Conservation (phyloP, 192 early-diverging fungal genomes). For the Coemansia sp. region DNA sequence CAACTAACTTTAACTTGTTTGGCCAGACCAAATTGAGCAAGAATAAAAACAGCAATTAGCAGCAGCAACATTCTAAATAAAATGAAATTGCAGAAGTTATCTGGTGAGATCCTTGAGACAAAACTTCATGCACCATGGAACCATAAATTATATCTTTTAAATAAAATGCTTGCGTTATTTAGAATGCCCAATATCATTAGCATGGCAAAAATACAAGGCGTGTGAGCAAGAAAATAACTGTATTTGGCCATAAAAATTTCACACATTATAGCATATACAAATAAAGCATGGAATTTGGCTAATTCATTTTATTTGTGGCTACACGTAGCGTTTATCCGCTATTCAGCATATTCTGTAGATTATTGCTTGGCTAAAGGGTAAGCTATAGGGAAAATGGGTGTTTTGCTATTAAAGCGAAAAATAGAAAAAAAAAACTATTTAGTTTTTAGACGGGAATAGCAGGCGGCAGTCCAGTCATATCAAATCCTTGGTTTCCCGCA, state of each 20-base stretch:
- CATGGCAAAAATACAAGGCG: too few species aligned
- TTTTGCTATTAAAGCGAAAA: too few species aligned
- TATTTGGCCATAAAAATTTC: too few species aligned
- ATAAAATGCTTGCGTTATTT: too few species aligned
- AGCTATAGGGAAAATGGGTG: too few species aligned
- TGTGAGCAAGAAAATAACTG: too few species aligned
- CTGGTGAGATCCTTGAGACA: too few species aligned
- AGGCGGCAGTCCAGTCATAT: slow-evolving; percentile 3
- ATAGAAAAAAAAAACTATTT: not conserved
- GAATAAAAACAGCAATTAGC: not conserved
- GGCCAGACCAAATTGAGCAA: not conserved
- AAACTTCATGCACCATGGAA: too few species aligned
- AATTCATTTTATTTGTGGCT: not conserved
- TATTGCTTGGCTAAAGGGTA: not conserved
- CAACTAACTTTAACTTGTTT: not conserved
- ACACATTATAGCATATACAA: too few species aligned
- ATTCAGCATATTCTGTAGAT: not conserved
- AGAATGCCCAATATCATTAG: too few species aligned
- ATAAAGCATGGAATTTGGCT: too few species aligned
- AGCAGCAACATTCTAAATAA: not conserved
- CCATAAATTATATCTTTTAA: not conserved
- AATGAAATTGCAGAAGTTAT: too few species aligned
- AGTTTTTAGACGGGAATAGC: not conserved
- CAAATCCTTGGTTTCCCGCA: slow-evolving; percentile 10
- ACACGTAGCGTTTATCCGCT: not conserved